Evolutionary conservation across 2,329 filamentous ascomycete species (phyloP), one percentile per base, ranked within the genome.

Genomic region (Grosmannia clavigera): DNA sequence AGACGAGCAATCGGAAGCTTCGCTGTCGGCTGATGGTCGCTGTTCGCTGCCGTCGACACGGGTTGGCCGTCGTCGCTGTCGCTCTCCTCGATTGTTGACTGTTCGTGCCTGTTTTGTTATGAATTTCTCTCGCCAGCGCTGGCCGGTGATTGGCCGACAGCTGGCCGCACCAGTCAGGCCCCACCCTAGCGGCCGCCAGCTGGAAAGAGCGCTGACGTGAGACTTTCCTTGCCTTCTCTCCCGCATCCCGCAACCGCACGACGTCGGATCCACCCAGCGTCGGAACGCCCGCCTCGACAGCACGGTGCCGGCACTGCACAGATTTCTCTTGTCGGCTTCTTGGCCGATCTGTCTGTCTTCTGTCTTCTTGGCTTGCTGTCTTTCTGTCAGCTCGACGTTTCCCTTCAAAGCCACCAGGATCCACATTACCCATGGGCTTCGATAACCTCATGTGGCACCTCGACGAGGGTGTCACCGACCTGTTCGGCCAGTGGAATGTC

Each of bases 401-500:
- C 38, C 38, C 38, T 40, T 40, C 5, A 6, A 12, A 12, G 10
- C 10, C 9, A 14, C 14, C 5, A 40, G 14, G 9, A 1, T 7
- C 35, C 12, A 2, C 56, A 31, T 43, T 16, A 5, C 33, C 9
- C 48, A 77, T 77, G 75, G 71, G 74, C 65, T 76, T 81, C 70
- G 78, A 83, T 66, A 77, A 77, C 63, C 61, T 85, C 55, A 72
- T 90, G 69, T 78, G 85, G 68, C 80, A 82, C 73, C 75, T 95
- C 66, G 91, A 96, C 75, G 78, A 83, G 66, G 77, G 82, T 68
- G 75, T 95, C 64, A 83, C 85, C 58, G 78, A 81, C 63, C 73
- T 92, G 58, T 76, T 95, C 60, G 80, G 84, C 46, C 86, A 89
- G 73, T 96, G 92, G 91, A 90, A 94, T 71, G 74, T 81, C 65